Percentiles rank a stretch among this genome's conserved stretches.
phyloP scores from a whole-genome alignment of 2,329 filamentous ascomycete species.

The Colletotrichum tropicicola region DNA sequence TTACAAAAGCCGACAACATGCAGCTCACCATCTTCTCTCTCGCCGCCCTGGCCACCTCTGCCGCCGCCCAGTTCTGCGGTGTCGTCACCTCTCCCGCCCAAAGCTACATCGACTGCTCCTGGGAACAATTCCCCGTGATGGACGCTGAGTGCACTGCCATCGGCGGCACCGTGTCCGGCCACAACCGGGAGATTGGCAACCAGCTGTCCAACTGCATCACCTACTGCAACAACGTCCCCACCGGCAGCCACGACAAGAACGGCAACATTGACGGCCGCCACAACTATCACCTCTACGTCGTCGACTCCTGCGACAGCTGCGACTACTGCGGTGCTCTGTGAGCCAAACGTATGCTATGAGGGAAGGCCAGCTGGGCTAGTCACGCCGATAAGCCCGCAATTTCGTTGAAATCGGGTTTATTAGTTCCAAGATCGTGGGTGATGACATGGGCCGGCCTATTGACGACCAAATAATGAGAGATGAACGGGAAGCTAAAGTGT shows the following conservation, averaged over 20 bases:
- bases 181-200: neutral
- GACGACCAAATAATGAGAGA: too few relatives aligned
- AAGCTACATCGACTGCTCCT: neutral
- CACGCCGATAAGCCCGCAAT: too few relatives aligned
- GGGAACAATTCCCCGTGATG: conserved; percentile 3
- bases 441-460: too few relatives aligned
- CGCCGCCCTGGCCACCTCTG: neutral
- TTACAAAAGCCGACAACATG: neutral
- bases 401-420: too few relatives aligned
- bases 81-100: conserved; percentile 1
- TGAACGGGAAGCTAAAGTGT: too few relatives aligned
- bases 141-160: conserved; percentile 3
- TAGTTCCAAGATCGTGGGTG: too few relatives aligned
- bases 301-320: neutral
- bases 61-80: neutral
- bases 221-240: conserved; percentile 17
- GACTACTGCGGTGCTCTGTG: neutral
- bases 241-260: conserved; percentile 1
- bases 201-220: conserved; percentile 10
- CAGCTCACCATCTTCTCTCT: neutral
- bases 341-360: too few relatives aligned
- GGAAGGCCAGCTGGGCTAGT: too few relatives aligned
- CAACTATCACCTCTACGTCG: neutral
- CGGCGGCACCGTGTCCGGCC: conserved; percentile 2
- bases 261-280: neutral